Percentiles rank a stretch among this genome's conserved stretches.
These are phyloP conservation scores for Neurospora sp. DNA, from an alignment of 495 filamentous ascomycete genomes.

Conservation along the genomic window DNA sequence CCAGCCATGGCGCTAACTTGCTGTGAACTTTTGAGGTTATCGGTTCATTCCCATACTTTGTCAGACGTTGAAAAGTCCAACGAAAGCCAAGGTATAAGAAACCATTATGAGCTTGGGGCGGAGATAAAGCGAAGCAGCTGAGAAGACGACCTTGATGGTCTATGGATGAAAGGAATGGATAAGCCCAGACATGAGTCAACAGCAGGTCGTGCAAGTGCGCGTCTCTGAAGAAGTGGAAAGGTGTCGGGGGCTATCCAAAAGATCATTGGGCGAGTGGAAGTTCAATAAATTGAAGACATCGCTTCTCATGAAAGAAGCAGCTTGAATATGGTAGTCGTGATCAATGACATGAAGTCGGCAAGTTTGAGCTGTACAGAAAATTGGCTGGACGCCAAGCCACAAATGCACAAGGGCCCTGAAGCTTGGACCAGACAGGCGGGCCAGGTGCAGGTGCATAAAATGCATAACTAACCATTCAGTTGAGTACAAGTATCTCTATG, in stretches of 20 bases:
- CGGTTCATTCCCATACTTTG: background rate
- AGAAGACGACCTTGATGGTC: background rate
- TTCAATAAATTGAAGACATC: background rate
- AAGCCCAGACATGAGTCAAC: background rate
- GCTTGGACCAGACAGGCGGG: background rate
- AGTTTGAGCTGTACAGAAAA: background rate
- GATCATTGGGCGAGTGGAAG: fast-evolving
- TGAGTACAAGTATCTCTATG: too few relatives aligned
- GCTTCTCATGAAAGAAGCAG: background rate
- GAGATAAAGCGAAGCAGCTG: background rate
- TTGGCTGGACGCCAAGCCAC: background rate
- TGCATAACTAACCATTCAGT: background rate
- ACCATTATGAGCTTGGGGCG: background rate
- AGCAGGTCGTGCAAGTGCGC: background rate
- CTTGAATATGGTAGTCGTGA: background rate
- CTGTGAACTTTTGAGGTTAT: background rate
- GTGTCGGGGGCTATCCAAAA: background rate
- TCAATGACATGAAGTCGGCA: background rate
- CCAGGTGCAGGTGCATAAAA: background rate
- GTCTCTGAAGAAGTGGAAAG: background rate
- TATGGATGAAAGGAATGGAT: background rate
- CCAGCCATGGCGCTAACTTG: background rate
- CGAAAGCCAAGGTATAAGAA: background rate
- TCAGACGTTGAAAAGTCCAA: background rate
- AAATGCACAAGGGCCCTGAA: background rate